Evolutionary conservation across 1,139 yeast species (phyloP), one percentile per base, ranked within the genome.

Genomic region (Meyerozyma smithsonii): DNA sequence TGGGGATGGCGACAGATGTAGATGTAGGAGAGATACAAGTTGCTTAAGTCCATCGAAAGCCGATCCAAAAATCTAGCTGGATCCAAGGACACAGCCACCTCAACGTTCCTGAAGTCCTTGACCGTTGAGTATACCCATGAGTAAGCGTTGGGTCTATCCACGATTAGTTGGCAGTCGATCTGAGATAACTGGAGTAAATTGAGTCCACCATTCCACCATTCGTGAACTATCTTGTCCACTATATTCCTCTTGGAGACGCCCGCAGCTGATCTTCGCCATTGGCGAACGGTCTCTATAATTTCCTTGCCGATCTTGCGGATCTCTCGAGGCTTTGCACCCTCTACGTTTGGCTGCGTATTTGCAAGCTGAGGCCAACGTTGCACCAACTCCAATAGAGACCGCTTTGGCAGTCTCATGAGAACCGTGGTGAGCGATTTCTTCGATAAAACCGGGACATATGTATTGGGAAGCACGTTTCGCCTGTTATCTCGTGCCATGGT

Each of bases 131-230:
- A 73, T 3, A 72, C 63, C 90, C 95, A 85, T 18, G 58, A 58
- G 48, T 66, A 73, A 1, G 66, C 46, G 33, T 63, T 61, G 0
- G 86, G 81, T 37, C 72, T 69, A 48, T 81, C 83, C 4, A 83
- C 74, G 32, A 84, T 64, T 35, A 73, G 54, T 48, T 80, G 84
- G 42, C 84, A 76, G 50, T 86, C 95, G 7, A 84, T 61, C 47
- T 84, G 90, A 0, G 95, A 84, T 36, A 81, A 56, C 53, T 86
- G 95, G 15, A 79, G 66, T 5, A 84, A 58, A 49, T 81, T 84
- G 37, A 85, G 58, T 0, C 95, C 95, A 3, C 62, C 51, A 1
- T 75, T 66, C 80, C 89, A 85, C 51, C 67, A 77, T 25, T 79
- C 79, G 30, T 64, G 66, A 7, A 81, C 46, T 11, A 83, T 62